Base-by-base conservation (phyloP, 1,284 basidiomycete species). In the Pseudozyma pruni region DNA sequence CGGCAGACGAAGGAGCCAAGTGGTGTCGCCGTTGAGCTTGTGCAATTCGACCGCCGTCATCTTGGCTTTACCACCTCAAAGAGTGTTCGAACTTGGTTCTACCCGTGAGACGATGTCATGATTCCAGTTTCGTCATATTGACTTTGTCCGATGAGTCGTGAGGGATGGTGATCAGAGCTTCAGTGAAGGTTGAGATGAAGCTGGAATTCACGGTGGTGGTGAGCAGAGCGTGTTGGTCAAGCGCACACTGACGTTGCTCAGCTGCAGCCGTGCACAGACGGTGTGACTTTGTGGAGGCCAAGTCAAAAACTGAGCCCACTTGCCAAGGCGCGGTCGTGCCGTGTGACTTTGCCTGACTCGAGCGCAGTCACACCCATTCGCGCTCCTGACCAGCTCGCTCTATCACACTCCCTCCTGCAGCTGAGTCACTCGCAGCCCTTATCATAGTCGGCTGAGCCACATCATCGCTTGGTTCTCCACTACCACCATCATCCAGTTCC, bases 1-100 rank as follows among this genome's bases (percentile, higher is more conserved):
- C 3, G 66, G 67, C 3, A 71, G 33, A 19, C 54, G 61, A 13
- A 71, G 17, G 4, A 71, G 57, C 68, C 68, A 71, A 9, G 61
- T 60, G 5, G 68, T 66, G 39, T 71, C 68, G 32, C 62, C 68
- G 33, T 71, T 71, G 48, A 71, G 57, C 41, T 66, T 71, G 57
- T 66, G 57, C 46, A 71, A 23, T 46, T 66, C 43, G 10, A 71
- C 58, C 10, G 39, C 38, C 2, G 43, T 33, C 62, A 66, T 66
- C 6, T 37, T 37, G 31, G 16, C 16, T n/a, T n/a, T n/a, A n/a
- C n/a, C n/a, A n/a, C n/a, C n/a, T n/a, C n/a, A n/a, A n/a, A n/a
- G n/a, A n/a, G n/a, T n/a, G 27, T 19, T 39, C 38, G 10, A 39
- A 6, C 6, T 39, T 23, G 38, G 40, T 8, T 40, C 20, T 25